Evolutionary conservation across 2,329 filamentous ascomycete genomes (phyloP), one percentile per base, ranked within the genome.

Genomic region (Xylariaceae sp.): DNA sequence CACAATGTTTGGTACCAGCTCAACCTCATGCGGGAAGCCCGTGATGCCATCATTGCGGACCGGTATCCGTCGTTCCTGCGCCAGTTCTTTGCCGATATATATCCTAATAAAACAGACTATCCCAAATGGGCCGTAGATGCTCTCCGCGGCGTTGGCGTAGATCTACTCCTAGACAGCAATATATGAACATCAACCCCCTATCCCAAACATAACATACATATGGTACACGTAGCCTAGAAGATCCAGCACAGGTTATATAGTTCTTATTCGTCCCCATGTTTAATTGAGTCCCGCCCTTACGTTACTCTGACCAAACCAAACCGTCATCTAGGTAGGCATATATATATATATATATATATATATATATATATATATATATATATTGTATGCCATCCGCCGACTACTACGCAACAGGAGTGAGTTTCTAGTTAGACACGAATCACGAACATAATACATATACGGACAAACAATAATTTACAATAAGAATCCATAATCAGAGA

Each of bases 1-100:
- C 94, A 99, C 71, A 99, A 99, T 68, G 89, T 99, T 30, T 90
- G 91, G 74, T 96, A 96, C 67, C 84, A 96, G 69, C 77, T 99
- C 51, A 80, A 87, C 57, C 74, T 99, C 64, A 96, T 97, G 91
- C 76, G 79, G 26, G 75, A 81, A 57, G 81, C 84, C 9, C 80
- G 92, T 56, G 77, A 88, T 59, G 85, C 94, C 12, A 90, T 97
- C 59, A 74, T 96, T 6, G 86, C 86, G 58, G 91, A 96, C 68
- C 73, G 77, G 50, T 97, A 87, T 69, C 91, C 94, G 1, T 80
- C 76, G 1, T 95, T 94, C 65, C 69, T 96, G 58, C 84, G 76
- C 62, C 73, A 80, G 35, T 97, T 96, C 74, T 99, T 99, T 72
- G 75, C 70, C 1, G 80, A 83, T 55, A 73, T 91, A 56, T 91